A percentile compares a stretch with the other conserved stretches of the same genome.
phyloP scores from a whole-genome alignment of 2,329 filamentous ascomycete genomes.

The Bipolaris gigantea region DNA sequence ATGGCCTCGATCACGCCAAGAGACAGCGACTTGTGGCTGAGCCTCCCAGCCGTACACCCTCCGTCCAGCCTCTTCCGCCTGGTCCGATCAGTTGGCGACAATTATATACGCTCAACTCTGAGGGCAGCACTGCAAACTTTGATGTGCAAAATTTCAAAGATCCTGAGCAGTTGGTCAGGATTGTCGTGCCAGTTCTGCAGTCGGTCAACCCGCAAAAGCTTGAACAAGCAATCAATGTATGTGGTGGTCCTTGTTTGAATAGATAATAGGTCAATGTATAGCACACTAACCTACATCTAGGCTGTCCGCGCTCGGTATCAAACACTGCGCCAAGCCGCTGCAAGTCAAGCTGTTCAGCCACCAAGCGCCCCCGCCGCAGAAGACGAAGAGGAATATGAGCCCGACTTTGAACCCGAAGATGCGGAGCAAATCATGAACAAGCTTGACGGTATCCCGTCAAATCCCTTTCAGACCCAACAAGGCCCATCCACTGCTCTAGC shows the following conservation, averaged over 20 bases:
- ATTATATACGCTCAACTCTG: conserved; percentile 81
- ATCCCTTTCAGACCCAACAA: conserved; percentile 52
- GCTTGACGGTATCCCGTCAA: conserved; percentile 68
- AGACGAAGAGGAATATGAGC: conserved; percentile 92
- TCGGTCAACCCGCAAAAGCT: conserved; percentile 70
- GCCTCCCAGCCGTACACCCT: conserved; percentile 47
- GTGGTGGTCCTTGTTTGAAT: conserved; percentile 42
- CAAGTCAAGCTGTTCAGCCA: conserved; percentile 30
- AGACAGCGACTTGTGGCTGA: conserved; percentile 69
- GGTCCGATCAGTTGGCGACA: conserved; percentile 79
- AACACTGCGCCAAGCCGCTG: conserved; percentile 37
- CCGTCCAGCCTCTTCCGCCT: conserved; percentile 71
- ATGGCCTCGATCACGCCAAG: conserved; percentile 76
- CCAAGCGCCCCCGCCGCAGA: conserved; percentile 53
- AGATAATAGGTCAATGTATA: not conserved
- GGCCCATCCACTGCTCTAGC: conserved; percentile 54
- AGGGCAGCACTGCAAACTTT: conserved; percentile 73
- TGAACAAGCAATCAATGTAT: conserved; percentile 72
- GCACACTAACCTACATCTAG: conserved; percentile 30
- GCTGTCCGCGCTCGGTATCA: conserved; percentile 49
- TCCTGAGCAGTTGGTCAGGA: conserved; percentile 72
- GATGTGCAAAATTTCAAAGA: conserved; percentile 77
- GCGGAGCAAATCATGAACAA: conserved; percentile 78
- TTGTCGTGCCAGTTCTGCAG: conserved; percentile 77
- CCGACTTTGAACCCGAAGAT: conserved; percentile 79